Base-by-base conservation (phyloP, 495 filamentous ascomycete species). In the Trichoderma reesei region DNA sequence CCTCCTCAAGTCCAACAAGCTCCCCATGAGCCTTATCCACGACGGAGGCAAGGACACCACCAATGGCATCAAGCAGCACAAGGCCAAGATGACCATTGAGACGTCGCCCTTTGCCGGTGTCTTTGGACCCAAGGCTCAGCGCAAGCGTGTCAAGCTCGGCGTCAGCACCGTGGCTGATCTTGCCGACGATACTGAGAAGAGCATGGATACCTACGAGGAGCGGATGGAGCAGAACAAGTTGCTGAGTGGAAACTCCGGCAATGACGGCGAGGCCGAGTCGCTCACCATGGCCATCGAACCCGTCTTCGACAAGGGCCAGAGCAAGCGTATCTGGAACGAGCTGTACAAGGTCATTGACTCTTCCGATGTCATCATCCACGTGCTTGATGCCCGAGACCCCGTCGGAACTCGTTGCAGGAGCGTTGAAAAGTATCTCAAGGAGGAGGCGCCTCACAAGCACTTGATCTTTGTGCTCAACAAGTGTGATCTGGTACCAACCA, bases 251-350 rank as follows among this genome's bases (percentile, higher is more conserved):
- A 84, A 79, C 56, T 79, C 84, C 26, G 82, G 82, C 3, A 56
- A 78, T 4, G 74, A 75, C 10, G 83, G 83, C 39, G 82, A 82
- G 36, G 68, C 76, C 44, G 61, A 62, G 10, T 6, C 16, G 14
- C 75, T 89, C 16, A 82, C 85, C 3, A 86, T 84, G 51, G 90
- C 92, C 26, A 81, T 88, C 65, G 94, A 98, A 69, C 83, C 91
- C 33, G 89, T 98, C 61, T 98, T 98, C 77, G 86, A 78, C 61
- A 98, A 98, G 78, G 94, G 94, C 16, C 90, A 96, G 73, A 90
- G 86, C 67, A 95, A 94, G 75, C 82, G 94, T 60, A 98, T 98
- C 68, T 98, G 92, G 92, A 97, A 97, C 74, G 94, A 98, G 69
- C 75, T 98, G n/a, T 96, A 80, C 71, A 96, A 98, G 77, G 91